These are phyloP conservation scores for Echinosophora koreensis DNA, from an alignment of 306 rosid species.

Conservation along the genomic window DNA sequence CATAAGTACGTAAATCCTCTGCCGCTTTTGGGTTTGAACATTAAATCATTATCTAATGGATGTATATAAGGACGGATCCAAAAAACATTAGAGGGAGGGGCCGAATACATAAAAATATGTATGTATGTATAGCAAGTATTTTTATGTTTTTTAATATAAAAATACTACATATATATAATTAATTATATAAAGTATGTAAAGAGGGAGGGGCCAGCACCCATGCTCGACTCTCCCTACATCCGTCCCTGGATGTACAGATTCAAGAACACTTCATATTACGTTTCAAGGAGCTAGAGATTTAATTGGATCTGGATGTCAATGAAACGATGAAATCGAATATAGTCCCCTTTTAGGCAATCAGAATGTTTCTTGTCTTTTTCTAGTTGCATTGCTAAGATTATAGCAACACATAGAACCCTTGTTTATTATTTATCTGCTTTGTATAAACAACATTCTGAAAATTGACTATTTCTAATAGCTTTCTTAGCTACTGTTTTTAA, in stretches of 20 bases:
- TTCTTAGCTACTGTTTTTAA: slow-evolving; percentile 34
- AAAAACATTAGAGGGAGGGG: too few species aligned
- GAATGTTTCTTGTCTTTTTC: slow-evolving; percentile 1
- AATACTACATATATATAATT: too few species aligned
- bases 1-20: slow-evolving; percentile 2
- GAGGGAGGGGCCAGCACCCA: too few species aligned
- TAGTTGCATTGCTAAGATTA: slow-evolving; percentile 23
- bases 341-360: slow-evolving; percentile 19
- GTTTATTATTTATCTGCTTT: slow-evolving; percentile 24
- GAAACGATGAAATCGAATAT: slow-evolving; percentile 17
- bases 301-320: slow-evolving; percentile 24
- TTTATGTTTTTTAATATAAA: too few species aligned
- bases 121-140: too few species aligned
- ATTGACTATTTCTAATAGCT: slow-evolving; percentile 3
- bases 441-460: slow-evolving; percentile 17
- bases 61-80: too few species aligned
- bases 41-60: slow-evolving; percentile 7
- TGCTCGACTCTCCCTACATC: too few species aligned
- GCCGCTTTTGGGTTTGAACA: slow-evolving; percentile 18
- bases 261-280: slow-evolving; percentile 16
- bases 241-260: not conserved
- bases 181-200: too few species aligned
- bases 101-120: too few species aligned
- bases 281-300: slow-evolving; percentile 21
- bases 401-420: not conserved